Conservation (phyloP, 805 yeast genomes). For the Candida yuanshanica region DNA sequence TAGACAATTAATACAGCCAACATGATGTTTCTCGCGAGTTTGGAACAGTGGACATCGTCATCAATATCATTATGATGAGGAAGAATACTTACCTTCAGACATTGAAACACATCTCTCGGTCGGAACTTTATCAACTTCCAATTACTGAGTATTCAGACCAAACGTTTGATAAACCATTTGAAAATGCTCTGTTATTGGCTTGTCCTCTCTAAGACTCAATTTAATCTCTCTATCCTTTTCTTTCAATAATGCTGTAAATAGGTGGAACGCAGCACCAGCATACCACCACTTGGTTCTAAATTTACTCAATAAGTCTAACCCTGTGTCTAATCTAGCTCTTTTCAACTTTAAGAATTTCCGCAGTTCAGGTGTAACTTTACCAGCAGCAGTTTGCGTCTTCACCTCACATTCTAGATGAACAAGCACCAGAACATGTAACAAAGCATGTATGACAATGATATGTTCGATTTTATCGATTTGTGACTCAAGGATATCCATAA, state of each 20-base stretch:
- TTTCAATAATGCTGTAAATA: slow-evolving; percentile 2
- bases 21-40: too few species aligned
- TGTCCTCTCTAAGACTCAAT: background rate
- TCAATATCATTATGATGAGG: too few species aligned
- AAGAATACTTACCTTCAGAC: too few species aligned
- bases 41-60: too few species aligned
- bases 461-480: slow-evolving; percentile 2
- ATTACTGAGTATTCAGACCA: background rate
- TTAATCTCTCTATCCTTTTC: background rate
- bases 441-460: slow-evolving; percentile 4
- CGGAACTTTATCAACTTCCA: too few species aligned
- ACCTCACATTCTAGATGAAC: slow-evolving; percentile 7
- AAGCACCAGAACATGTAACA: slow-evolving; percentile 6
- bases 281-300: slow-evolving; percentile 7
- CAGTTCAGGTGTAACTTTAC: background rate
- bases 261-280: slow-evolving; percentile 6
- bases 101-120: too few species aligned
- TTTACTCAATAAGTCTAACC: slow-evolving; percentile 1
- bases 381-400: slow-evolving; percentile 1
- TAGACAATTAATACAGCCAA: too few species aligned
- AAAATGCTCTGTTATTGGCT: background rate
- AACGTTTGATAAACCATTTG: background rate
- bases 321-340: background rate
- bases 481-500: background rate
- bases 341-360: background rate